Evolutionary conservation across 768 basidiomycete species (phyloP), one percentile per base, ranked within the genome.

Genomic region (Russula emetica): DNA sequence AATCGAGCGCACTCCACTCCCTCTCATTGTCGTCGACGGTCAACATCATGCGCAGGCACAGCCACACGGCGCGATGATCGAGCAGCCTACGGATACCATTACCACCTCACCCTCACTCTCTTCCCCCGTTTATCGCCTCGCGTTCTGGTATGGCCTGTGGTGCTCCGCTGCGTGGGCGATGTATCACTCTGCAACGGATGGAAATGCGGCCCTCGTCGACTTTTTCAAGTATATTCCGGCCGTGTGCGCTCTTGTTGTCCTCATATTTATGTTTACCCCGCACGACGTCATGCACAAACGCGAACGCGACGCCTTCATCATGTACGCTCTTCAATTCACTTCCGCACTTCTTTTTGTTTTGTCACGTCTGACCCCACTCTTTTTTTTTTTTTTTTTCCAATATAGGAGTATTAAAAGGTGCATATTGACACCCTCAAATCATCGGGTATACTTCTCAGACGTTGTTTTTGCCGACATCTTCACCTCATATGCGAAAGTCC

Each of bases 401-500:
- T 6, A 16, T 68, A 98, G 95, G 69, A 76, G 89, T 14, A 71
- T 93, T 50, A 78, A 82, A 51, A 82, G 96, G 66, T 97, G 93
- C 71, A 69, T 94, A 26, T 81, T 86, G 56, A 82, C 88, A n/a
- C 76, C 84, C 1, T 70, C 78, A 45, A 78, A 79, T 58, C 78
- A 79, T 47, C 83, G 87, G 5, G 80, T 94, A 45, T 85, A 87
- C 73, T 99, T 99, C 75, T 85, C 86, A 32, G 97, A 99, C 73
- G 85, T 99, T 26, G 83, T 98, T 50, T 85, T 96, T 63, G 95
- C 96, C 63, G 97, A 98, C 79, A 85, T 98, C 65, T 83, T 95
- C 71, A 99, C 97, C 2, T 98, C 95, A 2, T 96, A 92, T 71
- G 95, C 97, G 40, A 98, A 97, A 77, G 94, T 99, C 45, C 78